These are phyloP conservation scores for Alternaria brassicicola DNA, from an alignment of 2,329 filamentous ascomycete species.

Conservation along the genomic window DNA sequence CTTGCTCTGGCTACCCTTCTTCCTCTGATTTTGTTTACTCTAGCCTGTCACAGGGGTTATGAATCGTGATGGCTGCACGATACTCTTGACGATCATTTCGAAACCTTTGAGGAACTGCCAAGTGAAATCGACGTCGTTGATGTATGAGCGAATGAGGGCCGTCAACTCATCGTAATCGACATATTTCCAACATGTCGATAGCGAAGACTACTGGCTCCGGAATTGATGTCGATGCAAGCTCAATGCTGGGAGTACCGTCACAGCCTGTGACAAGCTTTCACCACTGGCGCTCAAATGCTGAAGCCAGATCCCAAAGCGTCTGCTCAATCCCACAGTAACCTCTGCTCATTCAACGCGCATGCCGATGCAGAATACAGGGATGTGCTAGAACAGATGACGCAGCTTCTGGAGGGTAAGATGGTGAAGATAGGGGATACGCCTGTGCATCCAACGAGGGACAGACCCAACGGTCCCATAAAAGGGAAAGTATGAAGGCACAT, in stretches of 20 bases:
- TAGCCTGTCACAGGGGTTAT: too few species aligned
- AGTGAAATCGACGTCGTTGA: too few species aligned
- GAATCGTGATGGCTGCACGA: too few species aligned
- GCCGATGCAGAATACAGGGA: constrained; percentile 38
- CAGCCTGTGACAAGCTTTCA: neutral
- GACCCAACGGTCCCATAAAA: neutral
- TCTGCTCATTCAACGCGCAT: constrained; percentile 48
- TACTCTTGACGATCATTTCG: too few species aligned
- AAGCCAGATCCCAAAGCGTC: constrained; percentile 12
- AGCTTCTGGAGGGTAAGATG: constrained; percentile 55
- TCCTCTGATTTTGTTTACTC: neutral
- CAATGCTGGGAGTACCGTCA: neutral
- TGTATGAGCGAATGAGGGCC: too few species aligned
- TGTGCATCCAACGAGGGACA: constrained; percentile 16
- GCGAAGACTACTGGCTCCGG: too few species aligned
- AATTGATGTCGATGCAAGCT: too few species aligned
- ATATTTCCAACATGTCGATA: too few species aligned
- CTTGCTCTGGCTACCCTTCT: neutral
- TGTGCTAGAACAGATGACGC: constrained; percentile 44
- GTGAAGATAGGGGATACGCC: constrained; percentile 58
- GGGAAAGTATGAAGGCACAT: neutral
- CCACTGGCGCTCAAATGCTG: neutral
- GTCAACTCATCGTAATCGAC: too few species aligned
- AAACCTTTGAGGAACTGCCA: too few species aligned
- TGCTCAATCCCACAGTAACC: constrained; percentile 15